Base-by-base conservation (phyloP, 2,329 filamentous ascomycete species). In the Ophiosphaerella herpotricha region DNA sequence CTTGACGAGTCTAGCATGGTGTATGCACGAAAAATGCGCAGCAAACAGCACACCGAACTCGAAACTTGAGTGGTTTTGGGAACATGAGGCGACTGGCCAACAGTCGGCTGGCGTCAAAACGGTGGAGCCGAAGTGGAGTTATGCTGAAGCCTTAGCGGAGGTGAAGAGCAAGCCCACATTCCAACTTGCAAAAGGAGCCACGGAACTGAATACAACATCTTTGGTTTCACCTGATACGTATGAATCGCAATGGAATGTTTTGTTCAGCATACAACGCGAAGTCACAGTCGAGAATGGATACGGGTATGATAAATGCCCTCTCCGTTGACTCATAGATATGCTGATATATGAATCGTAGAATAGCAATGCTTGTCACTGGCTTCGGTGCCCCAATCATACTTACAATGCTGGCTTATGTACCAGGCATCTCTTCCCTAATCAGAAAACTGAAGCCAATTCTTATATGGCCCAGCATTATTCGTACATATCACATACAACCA, bases 381-480 rank as follows among this genome's bases (percentile, higher is more conserved):
- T 29, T 29, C n/a, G 12, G n/a, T 5, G n/a, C 7, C 16, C 52
- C 5, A 1, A 58, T 65, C 14, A 13, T 55, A 16, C 21, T 54
- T 24, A 61, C 60, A 7, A 23, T 35, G 6, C 51, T 65, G 9
- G 13, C 35, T n/a, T 42, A 53, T 8, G 46, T 61, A 2, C 61
- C 59, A 1, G 54, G 36, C 36, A 49, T 57, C 33, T 49, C 54
- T 5, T 21, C 8, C 2, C 5, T 60, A 5, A 29, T 54, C 2
- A 50, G 55, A 32, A 58, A 33, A 23, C 8, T 61, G 31, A 61
- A 53, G 12, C 50, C 60, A 23, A 43, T 46, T 21, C 24, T 61
- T 2, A 43, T 58, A 11, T 63, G 52, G 39, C 58, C 60, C 3
- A 54, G 54, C 3, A 23, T 55, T 11, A 38, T 61, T 21, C 47